Evolutionary conservation across 2,329 filamentous ascomycete genomes (phyloP).

Genomic region (Phyllosticta citrichinensis): DNA sequence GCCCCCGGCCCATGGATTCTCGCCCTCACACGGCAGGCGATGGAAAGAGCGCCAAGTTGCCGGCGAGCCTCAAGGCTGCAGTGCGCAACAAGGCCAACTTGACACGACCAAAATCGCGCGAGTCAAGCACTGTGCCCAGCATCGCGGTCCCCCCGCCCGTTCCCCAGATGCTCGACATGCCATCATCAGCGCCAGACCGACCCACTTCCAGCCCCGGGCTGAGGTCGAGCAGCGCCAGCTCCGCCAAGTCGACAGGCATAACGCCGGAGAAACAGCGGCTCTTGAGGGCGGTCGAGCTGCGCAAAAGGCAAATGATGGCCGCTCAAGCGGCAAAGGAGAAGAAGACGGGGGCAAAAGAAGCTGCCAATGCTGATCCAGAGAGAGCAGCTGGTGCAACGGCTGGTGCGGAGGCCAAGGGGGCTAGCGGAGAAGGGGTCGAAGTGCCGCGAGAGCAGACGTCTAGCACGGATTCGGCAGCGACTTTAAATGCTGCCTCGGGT

Average conservation of each 20-base stretch:
- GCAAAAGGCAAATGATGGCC: constrained; percentile 63
- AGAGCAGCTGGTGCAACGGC: constrained; percentile 9
- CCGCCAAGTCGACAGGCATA: constrained; percentile 43
- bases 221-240: constrained; percentile 15
- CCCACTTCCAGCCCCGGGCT: constrained; percentile 27
- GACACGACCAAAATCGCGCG: constrained; percentile 26
- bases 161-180: constrained; percentile 25
- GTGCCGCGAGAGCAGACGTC: constrained; percentile 5
- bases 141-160: constrained; percentile 24
- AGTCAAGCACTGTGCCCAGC: constrained; percentile 20
- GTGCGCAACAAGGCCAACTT: constrained; percentile 13
- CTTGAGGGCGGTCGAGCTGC: constrained; percentile 86
- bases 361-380: background rate
- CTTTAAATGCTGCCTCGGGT: constrained; percentile 8
- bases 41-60: constrained; percentile 62
- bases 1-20: constrained; percentile 60
- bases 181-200: constrained; percentile 26
- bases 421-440: background rate
- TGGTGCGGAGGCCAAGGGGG: constrained; percentile 12
- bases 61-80: constrained; percentile 60
- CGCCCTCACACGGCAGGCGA: constrained; percentile 50
- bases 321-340: constrained; percentile 23
- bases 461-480: constrained; percentile 10
- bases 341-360: constrained; percentile 11
- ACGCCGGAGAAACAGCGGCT: constrained; percentile 84